Conservation (phyloP, 2,329 filamentous ascomycete genomes). For the Geosmithia putterillii region DNA sequence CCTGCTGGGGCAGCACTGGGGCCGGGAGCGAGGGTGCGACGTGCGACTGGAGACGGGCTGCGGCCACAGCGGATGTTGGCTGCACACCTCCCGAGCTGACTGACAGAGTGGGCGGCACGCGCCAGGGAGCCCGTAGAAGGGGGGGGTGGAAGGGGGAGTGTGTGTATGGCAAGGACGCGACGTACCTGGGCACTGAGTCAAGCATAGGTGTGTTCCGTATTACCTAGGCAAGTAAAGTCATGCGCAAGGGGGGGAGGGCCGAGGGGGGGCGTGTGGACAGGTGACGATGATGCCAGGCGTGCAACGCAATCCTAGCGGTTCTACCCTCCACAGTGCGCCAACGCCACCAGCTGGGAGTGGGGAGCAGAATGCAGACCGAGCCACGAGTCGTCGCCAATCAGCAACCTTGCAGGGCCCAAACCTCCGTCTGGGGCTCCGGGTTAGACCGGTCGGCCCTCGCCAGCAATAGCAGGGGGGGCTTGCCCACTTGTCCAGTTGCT, state of each 20-base stretch:
- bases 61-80: no score
- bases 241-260: background rate
- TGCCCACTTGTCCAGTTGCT: background rate
- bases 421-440: background rate
- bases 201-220: no score
- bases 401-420: background rate
- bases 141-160: no score
- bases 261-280: background rate
- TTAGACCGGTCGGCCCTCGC: background rate
- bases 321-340: slow-evolving; percentile 1
- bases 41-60: no score
- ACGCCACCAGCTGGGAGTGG: slow-evolving; percentile 3
- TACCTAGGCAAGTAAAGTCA: no score
- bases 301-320: background rate
- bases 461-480: background rate
- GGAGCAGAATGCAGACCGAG: slow-evolving; percentile 2
- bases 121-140: no score
- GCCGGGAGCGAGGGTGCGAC: no score
- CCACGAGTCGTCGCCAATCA: slow-evolving; percentile 1
- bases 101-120: no score
- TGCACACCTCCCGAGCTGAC: no score
- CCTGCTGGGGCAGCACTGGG: no score
- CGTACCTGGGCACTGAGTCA: no score
- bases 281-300: background rate
- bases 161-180: no score